These are phyloP conservation scores for Capsicum pubescens DNA, from an alignment of 257 asterid genomes.

Conservation along the genomic window DNA sequence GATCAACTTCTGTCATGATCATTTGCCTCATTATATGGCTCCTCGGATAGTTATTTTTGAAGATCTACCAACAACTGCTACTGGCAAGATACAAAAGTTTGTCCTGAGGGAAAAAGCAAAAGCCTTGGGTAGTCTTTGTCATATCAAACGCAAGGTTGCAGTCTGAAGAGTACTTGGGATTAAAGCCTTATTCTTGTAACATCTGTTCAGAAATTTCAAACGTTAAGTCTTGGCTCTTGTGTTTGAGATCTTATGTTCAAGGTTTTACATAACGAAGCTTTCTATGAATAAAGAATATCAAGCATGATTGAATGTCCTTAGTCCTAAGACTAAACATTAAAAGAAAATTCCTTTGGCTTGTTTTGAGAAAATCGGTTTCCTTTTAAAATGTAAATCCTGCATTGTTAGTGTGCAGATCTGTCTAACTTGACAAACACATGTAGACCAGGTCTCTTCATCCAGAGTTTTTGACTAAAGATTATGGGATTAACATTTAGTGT, in stretches of 20 bases:
- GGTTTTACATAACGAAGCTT: background rate
- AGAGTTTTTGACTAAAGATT: background rate
- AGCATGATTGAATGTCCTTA: background rate
- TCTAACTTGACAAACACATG: background rate
- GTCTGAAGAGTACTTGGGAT: background rate
- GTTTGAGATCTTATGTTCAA: background rate
- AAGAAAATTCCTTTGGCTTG: too few species aligned
- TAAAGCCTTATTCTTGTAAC: background rate
- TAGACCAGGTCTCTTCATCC: background rate
- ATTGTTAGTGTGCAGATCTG: background rate
- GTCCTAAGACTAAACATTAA: too few species aligned
- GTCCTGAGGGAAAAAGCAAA: constrained; percentile 43
- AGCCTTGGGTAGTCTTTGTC: constrained; percentile 45
- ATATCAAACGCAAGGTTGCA: background rate
- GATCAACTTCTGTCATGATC: constrained; percentile 42
- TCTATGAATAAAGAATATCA: background rate
- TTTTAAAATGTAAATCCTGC: background rate
- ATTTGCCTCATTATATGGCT: constrained; percentile 50
- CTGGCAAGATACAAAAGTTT: constrained; percentile 48
- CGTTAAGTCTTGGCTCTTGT: background rate
- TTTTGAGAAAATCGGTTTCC: too few species aligned
- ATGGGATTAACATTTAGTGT: background rate
- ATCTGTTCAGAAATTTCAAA: background rate
- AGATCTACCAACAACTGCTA: constrained; percentile 48
- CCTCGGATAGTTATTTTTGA: constrained; percentile 43